These are phyloP conservation scores for Schwanniomyces polymorphus DNA, from an alignment of 805 yeast species.

Conservation along the genomic window DNA sequence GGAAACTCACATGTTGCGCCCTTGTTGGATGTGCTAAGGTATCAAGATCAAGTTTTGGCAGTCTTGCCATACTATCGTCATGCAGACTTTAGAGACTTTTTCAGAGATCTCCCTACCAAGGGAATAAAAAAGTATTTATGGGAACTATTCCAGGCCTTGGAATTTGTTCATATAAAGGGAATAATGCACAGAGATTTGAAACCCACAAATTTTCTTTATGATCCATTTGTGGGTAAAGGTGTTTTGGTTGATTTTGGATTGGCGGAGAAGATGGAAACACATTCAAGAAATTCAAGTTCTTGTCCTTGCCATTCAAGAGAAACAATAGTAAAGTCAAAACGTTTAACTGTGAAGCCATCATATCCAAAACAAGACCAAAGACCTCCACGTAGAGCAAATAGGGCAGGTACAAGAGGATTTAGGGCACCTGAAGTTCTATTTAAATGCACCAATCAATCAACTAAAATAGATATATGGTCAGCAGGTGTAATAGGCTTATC, in stretches of 20 bases:
- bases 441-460: conserved; percentile 80
- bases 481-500: conserved; percentile 87
- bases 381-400: conserved; percentile 87
- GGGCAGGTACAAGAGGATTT: conserved; percentile 96
- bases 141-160: conserved; percentile 75
- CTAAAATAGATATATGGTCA: conserved; percentile 88
- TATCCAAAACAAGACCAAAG: conserved; percentile 86
- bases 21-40: conserved; percentile 79
- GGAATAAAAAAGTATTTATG: conserved; percentile 82
- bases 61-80: conserved; percentile 90
- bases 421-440: conserved; percentile 91
- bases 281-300: conserved; percentile 19
- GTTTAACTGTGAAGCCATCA: conserved; percentile 44
- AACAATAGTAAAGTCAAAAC: conserved; percentile 9
- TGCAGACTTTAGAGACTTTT: conserved; percentile 85
- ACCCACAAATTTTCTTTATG: conserved; percentile 68
- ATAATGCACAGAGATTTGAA: conserved; percentile 45
- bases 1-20: conserved; percentile 83
- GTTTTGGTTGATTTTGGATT: conserved; percentile 90
- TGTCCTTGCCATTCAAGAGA: conserved; percentile 58
- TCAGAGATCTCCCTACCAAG: conserved; percentile 70
- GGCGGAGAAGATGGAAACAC: conserved; percentile 57
- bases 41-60: conserved; percentile 90
- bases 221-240: conserved; percentile 67
- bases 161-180: conserved; percentile 51